Evolutionary conservation across 139 green algal genomes (phyloP).

Genomic region (Bryopsis sp.): DNA sequence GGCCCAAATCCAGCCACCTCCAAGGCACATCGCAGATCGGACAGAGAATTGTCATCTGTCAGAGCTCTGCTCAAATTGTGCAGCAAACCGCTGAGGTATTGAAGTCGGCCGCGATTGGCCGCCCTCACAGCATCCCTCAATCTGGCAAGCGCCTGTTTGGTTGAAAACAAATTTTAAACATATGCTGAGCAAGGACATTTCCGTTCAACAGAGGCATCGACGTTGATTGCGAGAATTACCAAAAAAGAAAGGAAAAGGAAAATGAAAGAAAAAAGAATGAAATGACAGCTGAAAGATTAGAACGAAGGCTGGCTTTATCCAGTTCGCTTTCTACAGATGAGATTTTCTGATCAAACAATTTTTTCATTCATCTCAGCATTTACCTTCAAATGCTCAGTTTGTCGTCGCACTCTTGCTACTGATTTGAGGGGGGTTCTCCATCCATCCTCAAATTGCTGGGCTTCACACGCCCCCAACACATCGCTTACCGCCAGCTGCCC

Average conservation of each 20-base stretch:
- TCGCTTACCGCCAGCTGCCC: too few relatives aligned
- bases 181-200: constrained; percentile 5
- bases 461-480: too few relatives aligned
- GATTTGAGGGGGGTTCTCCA: too few relatives aligned
- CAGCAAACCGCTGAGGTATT: constrained; percentile 10
- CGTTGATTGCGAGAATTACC: neutral
- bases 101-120: neutral
- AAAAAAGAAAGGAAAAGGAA: neutral
- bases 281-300: neutral
- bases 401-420: too few relatives aligned
- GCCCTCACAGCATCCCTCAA: neutral
- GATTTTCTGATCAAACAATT: too few relatives aligned
- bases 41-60: neutral
- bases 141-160: neutral
- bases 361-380: too few relatives aligned
- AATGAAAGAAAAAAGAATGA: too few relatives aligned
- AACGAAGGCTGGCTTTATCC: neutral
- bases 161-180: too few relatives aligned
- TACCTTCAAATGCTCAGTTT: too few relatives aligned
- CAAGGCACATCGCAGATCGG: neutral
- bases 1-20: constrained; percentile 11
- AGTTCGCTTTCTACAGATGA: too few relatives aligned
- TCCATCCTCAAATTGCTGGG: too few relatives aligned
- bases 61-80: constrained; percentile 14
- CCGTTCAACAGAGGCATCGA: neutral